Conservation (phyloP, 179 eudicot genomes). For the Nepenthes alata region DNA sequence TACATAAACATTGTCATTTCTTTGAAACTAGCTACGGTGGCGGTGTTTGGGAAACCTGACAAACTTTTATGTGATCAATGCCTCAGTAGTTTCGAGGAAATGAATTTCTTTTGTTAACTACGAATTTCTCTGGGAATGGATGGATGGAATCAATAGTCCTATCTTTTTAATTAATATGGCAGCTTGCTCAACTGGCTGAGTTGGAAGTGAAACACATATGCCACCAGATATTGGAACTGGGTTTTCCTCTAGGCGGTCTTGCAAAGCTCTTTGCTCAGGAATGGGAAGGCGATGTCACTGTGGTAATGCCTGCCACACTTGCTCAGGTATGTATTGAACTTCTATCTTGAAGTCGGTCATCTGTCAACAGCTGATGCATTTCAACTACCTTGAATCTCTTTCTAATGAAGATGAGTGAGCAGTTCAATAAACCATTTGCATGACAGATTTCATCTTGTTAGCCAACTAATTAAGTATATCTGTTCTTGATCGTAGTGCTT, state of each 20-base stretch:
- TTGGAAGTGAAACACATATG: conserved; percentile 98
- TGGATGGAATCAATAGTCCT: conserved; percentile 7
- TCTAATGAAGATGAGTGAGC: no score
- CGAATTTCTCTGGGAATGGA: neutral
- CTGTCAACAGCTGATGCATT: no score
- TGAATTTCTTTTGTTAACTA: neutral
- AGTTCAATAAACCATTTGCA: no score
- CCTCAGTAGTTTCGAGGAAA: no score
- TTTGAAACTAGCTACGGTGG: no score
- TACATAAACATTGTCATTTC: no score
- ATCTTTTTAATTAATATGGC: conserved; percentile 8
- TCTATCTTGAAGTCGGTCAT: neutral
- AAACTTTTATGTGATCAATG: no score
- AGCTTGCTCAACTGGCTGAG: conserved; percentile 92
- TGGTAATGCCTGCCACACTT: conserved; percentile 96
- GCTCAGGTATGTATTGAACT: conserved; percentile 52
- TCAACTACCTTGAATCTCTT: no score
- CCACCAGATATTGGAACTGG: conserved; percentile 84
- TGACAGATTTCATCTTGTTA: no score
- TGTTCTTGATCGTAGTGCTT: no score
- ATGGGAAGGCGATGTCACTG: conserved; percentile 98
- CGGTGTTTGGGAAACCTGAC: no score
- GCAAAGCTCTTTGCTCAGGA: conserved; percentile 94
- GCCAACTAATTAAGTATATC: no score
- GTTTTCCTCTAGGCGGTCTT: conserved; percentile 78